phyloP scores from a whole-genome alignment of 2,329 filamentous ascomycete species.

The Neonectria hederae region DNA sequence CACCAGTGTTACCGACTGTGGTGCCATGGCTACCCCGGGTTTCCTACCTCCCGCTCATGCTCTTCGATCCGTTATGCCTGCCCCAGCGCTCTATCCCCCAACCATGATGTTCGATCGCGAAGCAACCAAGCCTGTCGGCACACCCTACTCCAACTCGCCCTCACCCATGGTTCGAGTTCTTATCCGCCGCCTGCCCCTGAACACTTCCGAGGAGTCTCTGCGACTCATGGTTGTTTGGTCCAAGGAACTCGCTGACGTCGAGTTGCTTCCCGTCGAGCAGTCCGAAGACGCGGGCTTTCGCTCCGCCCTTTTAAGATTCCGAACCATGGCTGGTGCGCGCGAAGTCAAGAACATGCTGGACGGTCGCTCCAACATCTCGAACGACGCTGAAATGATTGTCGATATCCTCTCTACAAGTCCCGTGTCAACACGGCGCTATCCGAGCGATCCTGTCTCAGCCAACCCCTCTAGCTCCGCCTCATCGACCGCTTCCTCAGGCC shows the following conservation, averaged over 20 bases:
- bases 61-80: constrained; percentile 47
- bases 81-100: constrained; percentile 48
- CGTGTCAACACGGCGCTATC: constrained; percentile 41
- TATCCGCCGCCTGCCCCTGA: constrained; percentile 63
- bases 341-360: constrained; percentile 68
- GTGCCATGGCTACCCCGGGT: constrained; percentile 56
- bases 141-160: constrained; percentile 49
- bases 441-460: constrained; percentile 33
- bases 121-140: constrained; percentile 51
- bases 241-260: constrained; percentile 61
- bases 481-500: constrained; percentile 52
- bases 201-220: constrained; percentile 63
- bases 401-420: constrained; percentile 63
- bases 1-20: constrained; percentile 11
- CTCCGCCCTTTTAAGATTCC: constrained; percentile 64
- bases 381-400: constrained; percentile 63
- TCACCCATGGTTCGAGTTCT: constrained; percentile 54
- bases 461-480: constrained; percentile 35
- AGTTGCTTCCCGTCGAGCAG: constrained; percentile 60
- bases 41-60: constrained; percentile 54
- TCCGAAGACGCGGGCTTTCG: constrained; percentile 61
- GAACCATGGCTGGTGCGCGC: constrained; percentile 60
- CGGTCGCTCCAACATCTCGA: constrained; percentile 61
- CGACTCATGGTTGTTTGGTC: constrained; percentile 68
- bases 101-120: constrained; percentile 53